A percentile compares a stretch with the other conserved stretches of the same genome.
These are phyloP conservation scores for Ascodesmis nigricans DNA, from an alignment of 495 filamentous ascomycete species.

Conservation along the genomic window DNA sequence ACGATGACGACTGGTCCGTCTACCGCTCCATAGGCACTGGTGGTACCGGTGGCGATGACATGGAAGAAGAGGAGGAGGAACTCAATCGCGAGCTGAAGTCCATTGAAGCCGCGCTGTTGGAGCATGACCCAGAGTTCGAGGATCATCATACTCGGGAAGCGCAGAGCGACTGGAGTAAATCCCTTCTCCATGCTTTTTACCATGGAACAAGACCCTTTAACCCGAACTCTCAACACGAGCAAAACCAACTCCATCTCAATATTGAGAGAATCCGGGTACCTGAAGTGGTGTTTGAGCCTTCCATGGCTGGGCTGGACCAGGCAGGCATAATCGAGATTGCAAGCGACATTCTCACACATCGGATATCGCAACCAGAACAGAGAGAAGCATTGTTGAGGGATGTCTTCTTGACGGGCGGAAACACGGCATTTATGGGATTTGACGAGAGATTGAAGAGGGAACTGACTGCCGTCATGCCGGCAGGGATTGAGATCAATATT, in stretches of 20 bases:
- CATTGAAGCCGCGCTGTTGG: constrained; percentile 63
- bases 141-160: constrained; percentile 81
- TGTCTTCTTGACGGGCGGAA: constrained; percentile 87
- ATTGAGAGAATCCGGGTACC: constrained; percentile 92
- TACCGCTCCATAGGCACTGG: constrained; percentile 78
- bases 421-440: constrained; percentile 65
- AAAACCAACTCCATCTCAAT: constrained; percentile 79
- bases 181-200: constrained; percentile 66
- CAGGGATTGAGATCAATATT: constrained; percentile 39
- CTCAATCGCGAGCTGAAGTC: constrained; percentile 43
- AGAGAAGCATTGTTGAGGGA: constrained; percentile 50
- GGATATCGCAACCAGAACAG: constrained; percentile 37
- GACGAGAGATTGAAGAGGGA: constrained; percentile 60
- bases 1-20: constrained; percentile 93
- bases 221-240: constrained; percentile 52
- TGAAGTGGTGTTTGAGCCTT: constrained; percentile 83
- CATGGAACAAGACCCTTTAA: constrained; percentile 76
- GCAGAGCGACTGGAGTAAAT: constrained; percentile 83
- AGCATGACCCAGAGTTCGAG: constrained; percentile 69
- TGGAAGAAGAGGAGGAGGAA: constrained; percentile 60
- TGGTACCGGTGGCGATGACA: constrained; percentile 41
- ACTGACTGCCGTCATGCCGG: constrained; percentile 46
- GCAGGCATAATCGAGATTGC: constrained; percentile 81
- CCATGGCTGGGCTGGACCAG: constrained; percentile 89
- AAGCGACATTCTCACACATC: constrained; percentile 59